phyloP scores from a whole-genome alignment of 2,329 filamentous ascomycete species.

The Cladosporium velox region DNA sequence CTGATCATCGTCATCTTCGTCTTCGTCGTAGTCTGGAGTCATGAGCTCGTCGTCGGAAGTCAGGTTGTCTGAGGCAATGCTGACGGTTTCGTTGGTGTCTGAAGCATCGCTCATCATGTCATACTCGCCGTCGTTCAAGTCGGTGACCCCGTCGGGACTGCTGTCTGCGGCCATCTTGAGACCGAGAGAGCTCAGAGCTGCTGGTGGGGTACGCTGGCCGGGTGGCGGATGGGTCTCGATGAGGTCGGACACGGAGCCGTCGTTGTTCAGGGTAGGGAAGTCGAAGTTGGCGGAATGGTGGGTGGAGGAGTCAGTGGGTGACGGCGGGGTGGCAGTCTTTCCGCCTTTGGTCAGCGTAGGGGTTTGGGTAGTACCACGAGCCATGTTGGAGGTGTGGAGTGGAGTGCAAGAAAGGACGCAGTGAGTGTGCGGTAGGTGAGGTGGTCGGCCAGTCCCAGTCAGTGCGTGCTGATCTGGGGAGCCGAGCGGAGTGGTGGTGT shows the following conservation, averaged over 20 bases:
- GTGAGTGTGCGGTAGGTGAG: not conserved
- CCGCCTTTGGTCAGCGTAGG: slow-evolving; percentile 9
- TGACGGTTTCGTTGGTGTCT: slow-evolving; percentile 35
- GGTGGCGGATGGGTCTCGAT: slow-evolving; percentile 21
- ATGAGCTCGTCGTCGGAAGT: slow-evolving; percentile 24
- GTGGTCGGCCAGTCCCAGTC: not conserved
- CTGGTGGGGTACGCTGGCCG: slow-evolving; percentile 31
- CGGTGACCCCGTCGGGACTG: slow-evolving; percentile 24
- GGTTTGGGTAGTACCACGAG: not conserved
- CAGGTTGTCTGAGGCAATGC: slow-evolving; percentile 31
- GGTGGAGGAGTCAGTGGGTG: not conserved
- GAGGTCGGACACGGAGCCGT: slow-evolving; percentile 35
- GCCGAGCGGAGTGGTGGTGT: not conserved
- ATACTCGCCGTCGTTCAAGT: slow-evolving; percentile 31
- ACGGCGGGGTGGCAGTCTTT: not conserved
- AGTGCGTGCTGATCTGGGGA: not conserved
- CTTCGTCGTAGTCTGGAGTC: slow-evolving; percentile 26
- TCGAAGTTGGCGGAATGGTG: slow-evolving; percentile 22
- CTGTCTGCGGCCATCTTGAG: slow-evolving; percentile 29
- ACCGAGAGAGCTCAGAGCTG: slow-evolving; percentile 34
- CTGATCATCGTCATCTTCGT: slow-evolving; percentile 24
- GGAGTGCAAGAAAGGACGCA: not conserved
- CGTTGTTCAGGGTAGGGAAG: slow-evolving; percentile 34
- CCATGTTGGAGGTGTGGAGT: slow-evolving; percentile 10
- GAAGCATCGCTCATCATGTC: slow-evolving; percentile 39